These are phyloP conservation scores for Bryoglossum gracile DNA, from an alignment of 495 filamentous ascomycete genomes.

Conservation along the genomic window DNA sequence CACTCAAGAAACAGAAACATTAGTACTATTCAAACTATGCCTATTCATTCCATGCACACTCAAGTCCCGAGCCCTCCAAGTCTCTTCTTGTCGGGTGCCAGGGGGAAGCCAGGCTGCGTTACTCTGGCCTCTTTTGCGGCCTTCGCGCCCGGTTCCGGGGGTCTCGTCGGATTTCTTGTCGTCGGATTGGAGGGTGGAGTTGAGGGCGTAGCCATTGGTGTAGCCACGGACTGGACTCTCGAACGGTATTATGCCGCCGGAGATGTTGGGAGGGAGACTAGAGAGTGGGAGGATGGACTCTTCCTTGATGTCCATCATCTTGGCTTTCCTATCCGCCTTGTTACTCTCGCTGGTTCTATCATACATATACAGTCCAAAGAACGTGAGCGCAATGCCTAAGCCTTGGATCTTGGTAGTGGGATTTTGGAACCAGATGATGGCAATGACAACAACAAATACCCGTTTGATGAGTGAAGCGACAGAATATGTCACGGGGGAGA, in stretches of 20 bases:
- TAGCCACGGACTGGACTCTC: constrained; percentile 27
- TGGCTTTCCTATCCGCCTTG: constrained; percentile 67
- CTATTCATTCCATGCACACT: not conserved
- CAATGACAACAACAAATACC: constrained; percentile 92
- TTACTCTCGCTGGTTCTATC: constrained; percentile 83
- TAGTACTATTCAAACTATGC: constrained; percentile 33
- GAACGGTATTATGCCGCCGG: constrained; percentile 2
- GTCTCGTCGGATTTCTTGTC: constrained; percentile 58
- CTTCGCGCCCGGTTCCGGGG: constrained; percentile 38
- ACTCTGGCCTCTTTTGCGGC: constrained; percentile 49
- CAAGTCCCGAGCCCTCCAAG: constrained; percentile 59
- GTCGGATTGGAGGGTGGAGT: constrained; percentile 29
- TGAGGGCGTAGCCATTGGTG: constrained; percentile 15
- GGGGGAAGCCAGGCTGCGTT: constrained; percentile 59
- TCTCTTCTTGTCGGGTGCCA: constrained; percentile 74
- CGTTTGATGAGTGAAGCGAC: constrained; percentile 93
- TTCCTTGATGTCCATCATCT: constrained; percentile 39
- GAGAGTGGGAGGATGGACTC: constrained; percentile 58
- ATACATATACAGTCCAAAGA: constrained; percentile 90
- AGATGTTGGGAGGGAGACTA: constrained; percentile 13
- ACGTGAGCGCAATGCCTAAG: constrained; percentile 79
- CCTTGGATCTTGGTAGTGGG: constrained; percentile 76
- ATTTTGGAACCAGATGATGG: constrained; percentile 94
- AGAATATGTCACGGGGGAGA: constrained; percentile 94
- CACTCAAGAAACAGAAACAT: no score